These are phyloP conservation scores for Lyophyllum semitale DNA, from an alignment of 768 basidiomycete genomes.

Conservation along the genomic window DNA sequence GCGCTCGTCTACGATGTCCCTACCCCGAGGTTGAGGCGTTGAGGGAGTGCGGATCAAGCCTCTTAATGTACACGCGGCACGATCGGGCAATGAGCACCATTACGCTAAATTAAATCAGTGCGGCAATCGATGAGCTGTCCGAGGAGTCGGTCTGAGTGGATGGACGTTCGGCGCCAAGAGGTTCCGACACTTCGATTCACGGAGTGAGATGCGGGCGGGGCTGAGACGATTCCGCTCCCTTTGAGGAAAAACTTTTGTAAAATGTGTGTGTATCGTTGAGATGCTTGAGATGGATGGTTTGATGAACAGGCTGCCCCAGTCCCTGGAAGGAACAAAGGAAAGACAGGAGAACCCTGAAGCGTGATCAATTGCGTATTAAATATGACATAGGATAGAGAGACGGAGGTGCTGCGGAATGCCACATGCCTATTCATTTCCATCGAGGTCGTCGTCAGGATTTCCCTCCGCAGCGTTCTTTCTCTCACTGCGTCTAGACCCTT, in stretches of 20 bases:
- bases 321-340: no score
- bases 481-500: slow-evolving; percentile 51
- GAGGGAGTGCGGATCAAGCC: background rate
- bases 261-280: no score
- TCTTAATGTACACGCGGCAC: background rate
- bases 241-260: background rate
- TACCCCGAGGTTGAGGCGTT: background rate
- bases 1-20: background rate
- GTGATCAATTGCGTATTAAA: background rate
- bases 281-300: no score
- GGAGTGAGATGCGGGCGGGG: no score
- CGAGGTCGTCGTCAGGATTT: slow-evolving; percentile 17
- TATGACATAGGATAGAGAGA: no score
- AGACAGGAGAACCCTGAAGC: no score
- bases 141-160: background rate
- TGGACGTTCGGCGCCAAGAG: background rate
- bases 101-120: background rate
- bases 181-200: background rate
- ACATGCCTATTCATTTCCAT: slow-evolving; percentile 21
- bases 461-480: slow-evolving; percentile 26
- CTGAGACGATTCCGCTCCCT: background rate
- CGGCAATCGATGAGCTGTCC: background rate
- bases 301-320: no score
- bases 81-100: background rate
- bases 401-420: background rate